These are phyloP conservation scores for Ganoderma resinaceum DNA, from an alignment of 1,284 basidiomycete genomes.

Conservation along the genomic window DNA sequence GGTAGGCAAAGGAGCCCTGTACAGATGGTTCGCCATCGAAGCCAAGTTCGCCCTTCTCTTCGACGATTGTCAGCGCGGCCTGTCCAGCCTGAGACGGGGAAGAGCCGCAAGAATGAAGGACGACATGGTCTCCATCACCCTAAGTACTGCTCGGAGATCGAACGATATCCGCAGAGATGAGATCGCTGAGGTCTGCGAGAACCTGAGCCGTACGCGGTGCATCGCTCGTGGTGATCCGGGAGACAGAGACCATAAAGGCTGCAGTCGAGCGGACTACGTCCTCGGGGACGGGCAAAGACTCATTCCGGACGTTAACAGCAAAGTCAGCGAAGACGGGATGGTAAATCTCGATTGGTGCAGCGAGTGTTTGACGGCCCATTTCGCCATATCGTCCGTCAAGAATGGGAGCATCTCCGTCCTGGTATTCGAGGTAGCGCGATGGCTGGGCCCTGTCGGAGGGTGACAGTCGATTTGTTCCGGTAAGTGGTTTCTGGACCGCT, in stretches of 20 bases:
- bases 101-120: too few species aligned
- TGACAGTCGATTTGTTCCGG: neutral
- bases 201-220: too few species aligned
- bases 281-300: neutral
- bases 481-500: neutral
- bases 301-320: neutral
- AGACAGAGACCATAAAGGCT: neutral
- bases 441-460: neutral
- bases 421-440: neutral
- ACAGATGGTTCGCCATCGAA: neutral
- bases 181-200: too few species aligned
- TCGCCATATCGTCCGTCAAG: neutral
- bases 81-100: too few species aligned
- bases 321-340: neutral
- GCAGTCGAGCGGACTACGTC: neutral
- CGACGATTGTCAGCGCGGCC: slow-evolving; percentile 2
- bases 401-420: neutral
- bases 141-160: too few species aligned
- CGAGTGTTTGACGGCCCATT: neutral
- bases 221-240: neutral
- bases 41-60: neutral
- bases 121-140: too few species aligned
- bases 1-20: neutral
- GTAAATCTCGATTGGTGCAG: neutral
- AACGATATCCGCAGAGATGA: too few species aligned